Evolutionary conservation across 441 rosid genomes (phyloP), one percentile per base, ranked within the genome.

Genomic region (Populus trichocarpa): DNA sequence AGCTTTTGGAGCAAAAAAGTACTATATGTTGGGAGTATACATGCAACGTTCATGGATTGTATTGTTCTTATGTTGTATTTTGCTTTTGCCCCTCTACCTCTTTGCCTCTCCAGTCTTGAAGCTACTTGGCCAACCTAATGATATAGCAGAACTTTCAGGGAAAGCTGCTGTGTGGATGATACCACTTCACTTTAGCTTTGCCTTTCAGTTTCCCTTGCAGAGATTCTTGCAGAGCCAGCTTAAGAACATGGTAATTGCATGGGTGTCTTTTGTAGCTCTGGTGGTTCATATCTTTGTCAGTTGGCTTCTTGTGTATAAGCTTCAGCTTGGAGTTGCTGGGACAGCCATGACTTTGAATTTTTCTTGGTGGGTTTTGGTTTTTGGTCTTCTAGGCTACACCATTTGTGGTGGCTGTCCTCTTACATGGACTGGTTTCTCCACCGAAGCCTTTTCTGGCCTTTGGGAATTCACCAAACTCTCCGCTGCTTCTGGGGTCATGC

Each of bases 31-130:
- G 80, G 98, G 98, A 6, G 83, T 94, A 0, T 92, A 94, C 84
- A 83, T 94, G 96, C 98, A 94, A 33, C 85, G 98, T 36, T 90
- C 97, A 26, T 94, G 95, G 95, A 87, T 94, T 64, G 92, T 94
- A 16, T 80, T 92, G 28, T 83, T 86, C 86, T 5, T 86, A 8
- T 94, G 96, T 8, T 89, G 98, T 74, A 28, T 90, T 59, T 75
- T 92, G n/a, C 86, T 92, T 3, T 82, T 89, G 77, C 97, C 98
- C 4, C 66, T 90, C n/a, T 92, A 89, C 74, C 82, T 92, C 11
- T 89, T 86, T 40, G 84, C 97, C 3, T 68, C 89, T 14, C 97
- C 98, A 6, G 5, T 83, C 8, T 75, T 94, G 42, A 91, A 89
- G 78, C 80, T 92, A 0, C 67, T 94, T 13, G 98, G 97, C 2